Conservation (phyloP, 768 basidiomycete genomes). For the Collybia sp. region DNA sequence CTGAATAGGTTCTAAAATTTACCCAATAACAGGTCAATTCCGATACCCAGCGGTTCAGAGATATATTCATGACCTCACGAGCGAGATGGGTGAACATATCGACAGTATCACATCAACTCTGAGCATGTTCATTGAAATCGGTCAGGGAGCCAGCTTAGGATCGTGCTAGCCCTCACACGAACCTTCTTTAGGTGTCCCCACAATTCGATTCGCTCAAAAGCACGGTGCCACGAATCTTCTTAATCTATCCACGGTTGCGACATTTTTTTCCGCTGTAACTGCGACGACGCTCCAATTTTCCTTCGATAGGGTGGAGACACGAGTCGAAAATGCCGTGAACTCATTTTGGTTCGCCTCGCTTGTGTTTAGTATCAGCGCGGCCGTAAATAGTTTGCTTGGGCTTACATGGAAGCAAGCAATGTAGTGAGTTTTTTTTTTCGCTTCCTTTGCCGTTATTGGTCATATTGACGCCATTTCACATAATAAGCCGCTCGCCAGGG, state of each 20-base stretch:
- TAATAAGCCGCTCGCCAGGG: constrained; percentile 61
- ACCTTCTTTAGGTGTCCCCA: constrained; percentile 64
- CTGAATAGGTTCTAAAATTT: no score
- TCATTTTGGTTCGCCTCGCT: constrained; percentile 72
- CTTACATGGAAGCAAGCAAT: constrained; percentile 80
- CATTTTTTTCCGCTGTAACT: constrained; percentile 73
- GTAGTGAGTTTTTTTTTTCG: constrained; percentile 56
- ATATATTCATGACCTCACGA: constrained; percentile 69
- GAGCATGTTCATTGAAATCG: constrained; percentile 74
- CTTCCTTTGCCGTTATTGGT: no score
- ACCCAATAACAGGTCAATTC: constrained; percentile 51
- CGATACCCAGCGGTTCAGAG: constrained; percentile 66
- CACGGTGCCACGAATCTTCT: constrained; percentile 66
- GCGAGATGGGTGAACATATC: constrained; percentile 73
- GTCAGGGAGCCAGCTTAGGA: constrained; percentile 26
- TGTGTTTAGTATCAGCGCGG: constrained; percentile 73
- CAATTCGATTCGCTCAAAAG: constrained; percentile 72
- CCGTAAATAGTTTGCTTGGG: constrained; percentile 73
- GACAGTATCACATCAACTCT: constrained; percentile 64
- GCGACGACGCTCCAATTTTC: constrained; percentile 73
- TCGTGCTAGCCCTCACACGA: neutral
- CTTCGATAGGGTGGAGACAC: constrained; percentile 31
- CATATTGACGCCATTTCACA: constrained; percentile 3
- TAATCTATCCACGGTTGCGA: constrained; percentile 73
- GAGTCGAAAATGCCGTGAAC: constrained; percentile 52